Percentiles rank a stretch among this genome's conserved stretches.
Conservation (phyloP, 768 basidiomycete genomes). For the Botryobasidium botryosum region DNA sequence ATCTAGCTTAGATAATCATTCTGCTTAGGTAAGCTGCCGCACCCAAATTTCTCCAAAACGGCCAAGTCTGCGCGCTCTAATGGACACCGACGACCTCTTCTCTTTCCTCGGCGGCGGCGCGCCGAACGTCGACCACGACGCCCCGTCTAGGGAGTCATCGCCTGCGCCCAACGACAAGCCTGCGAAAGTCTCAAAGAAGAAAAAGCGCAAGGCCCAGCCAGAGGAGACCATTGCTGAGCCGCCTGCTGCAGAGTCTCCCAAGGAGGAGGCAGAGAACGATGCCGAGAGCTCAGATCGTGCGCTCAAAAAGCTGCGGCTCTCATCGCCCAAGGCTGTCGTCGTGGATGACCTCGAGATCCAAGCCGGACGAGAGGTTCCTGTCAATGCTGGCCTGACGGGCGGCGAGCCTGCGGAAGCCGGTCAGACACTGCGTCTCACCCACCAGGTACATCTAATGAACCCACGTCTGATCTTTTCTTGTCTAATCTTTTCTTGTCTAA, state of each 20-base stretch:
- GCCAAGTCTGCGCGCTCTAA: too few relatives aligned
- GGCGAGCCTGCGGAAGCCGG: constrained; percentile 36
- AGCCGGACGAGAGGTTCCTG: constrained; percentile 79
- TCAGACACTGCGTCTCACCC: constrained; percentile 55
- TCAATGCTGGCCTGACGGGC: constrained; percentile 73
- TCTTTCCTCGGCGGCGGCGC: constrained; percentile 41
- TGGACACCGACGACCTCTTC: constrained; percentile 54
- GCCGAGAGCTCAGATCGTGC: constrained; percentile 1
- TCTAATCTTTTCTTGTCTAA: neutral
- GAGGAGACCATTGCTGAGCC: neutral
- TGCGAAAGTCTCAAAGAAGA: neutral
- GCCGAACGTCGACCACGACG: constrained; percentile 11
- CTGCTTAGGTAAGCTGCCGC: too few relatives aligned
- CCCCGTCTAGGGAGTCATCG: constrained; percentile 24
- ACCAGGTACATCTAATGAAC: constrained; percentile 39
- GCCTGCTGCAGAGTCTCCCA: neutral
- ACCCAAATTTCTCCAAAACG: too few relatives aligned
- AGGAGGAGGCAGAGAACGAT: neutral
- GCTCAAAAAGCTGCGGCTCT: constrained; percentile 43
- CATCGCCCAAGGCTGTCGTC: constrained; percentile 53
- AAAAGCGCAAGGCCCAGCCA: neutral
- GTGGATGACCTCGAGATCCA: constrained; percentile 93
- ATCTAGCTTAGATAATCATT: too few relatives aligned
- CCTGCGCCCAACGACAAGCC: constrained; percentile 17
- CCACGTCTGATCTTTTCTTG: constrained; percentile 1